Evolutionary conservation across 768 basidiomycete genomes (phyloP).

Genomic region (Agaricus blazei): DNA sequence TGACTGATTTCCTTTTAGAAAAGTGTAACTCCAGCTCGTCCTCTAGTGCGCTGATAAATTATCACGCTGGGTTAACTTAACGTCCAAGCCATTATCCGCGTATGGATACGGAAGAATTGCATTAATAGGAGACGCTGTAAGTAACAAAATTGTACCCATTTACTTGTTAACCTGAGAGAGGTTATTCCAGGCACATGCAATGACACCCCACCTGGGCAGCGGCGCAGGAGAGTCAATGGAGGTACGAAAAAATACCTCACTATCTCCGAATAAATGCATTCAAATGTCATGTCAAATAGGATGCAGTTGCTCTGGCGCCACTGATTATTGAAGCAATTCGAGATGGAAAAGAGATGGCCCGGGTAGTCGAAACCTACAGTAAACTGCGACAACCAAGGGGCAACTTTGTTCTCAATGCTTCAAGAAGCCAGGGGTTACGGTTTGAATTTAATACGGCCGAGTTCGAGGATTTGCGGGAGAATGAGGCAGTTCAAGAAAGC

Average conservation of each 20-base stretch:
- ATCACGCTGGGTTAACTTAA: conserved; percentile 37
- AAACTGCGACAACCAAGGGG: conserved; percentile 32
- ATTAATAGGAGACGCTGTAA: conserved; percentile 42
- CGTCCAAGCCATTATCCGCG: conserved; percentile 27
- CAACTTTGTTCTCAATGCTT: conserved; percentile 19
- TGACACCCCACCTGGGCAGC: conserved; percentile 42
- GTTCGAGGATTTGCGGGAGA: conserved; percentile 13
- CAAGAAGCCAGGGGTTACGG: conserved; percentile 16
- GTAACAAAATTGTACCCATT: conserved; percentile 2
- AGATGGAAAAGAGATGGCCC: conserved; percentile 20
- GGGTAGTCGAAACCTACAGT: conserved; percentile 18
- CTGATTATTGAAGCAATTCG: conserved; percentile 15
- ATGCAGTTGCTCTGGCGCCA: conserved; percentile 23
- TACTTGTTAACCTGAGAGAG: not conserved
- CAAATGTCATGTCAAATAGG: conserved; percentile 12
- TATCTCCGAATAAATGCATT: not conserved
- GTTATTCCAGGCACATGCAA: conserved; percentile 33
- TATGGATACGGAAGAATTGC: conserved; percentile 32
- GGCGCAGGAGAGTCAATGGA: conserved; percentile 47
- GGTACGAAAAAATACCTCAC: conserved; percentile 14
- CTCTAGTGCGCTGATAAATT: conserved; percentile 25
- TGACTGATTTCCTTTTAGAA: not conserved
- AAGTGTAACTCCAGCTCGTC: not conserved
- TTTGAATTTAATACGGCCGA: conserved; percentile 16
- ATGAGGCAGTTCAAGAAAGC: conserved; percentile 1